Evolutionary conservation across 148 eudicot species (phyloP), one percentile per base, ranked within the genome.

Genomic region (Vaccinium macrocarpon): DNA sequence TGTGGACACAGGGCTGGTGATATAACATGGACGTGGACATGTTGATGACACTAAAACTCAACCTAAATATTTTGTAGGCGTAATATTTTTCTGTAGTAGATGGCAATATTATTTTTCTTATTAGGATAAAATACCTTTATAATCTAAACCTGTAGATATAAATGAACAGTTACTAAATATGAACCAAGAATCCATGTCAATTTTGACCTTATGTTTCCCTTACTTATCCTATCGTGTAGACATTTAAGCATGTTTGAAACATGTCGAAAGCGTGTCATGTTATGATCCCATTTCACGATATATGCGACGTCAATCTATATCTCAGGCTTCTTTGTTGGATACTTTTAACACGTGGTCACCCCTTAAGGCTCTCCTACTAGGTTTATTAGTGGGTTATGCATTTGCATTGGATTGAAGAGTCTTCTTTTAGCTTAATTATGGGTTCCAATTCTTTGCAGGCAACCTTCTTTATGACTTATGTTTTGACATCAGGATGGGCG

Each of bases 401-500:
- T 42, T 19, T 73, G n/a, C 32, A 10, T 50, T 13, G 19, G 10
- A 29, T 83, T 29, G 10, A 72, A 6, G 11, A 12, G 48, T 35
- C 32, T 46, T 81, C 46, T 81, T 84, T 48, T 51, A 42, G 25
- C 38, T 50, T 49, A 32, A 52, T 52, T 21, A 5, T 77, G 59
- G 57, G 18, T 80, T 81, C 4, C 55, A 56, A 64, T 81, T 84
- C 78, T 86, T 83, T 88, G 87, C 98, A 97, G 99, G 95, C 92
- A 73, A 87, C 93, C 84, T 97, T 93, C 88, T 95, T 95, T 84
- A 91, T 94, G 91, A 90, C 97, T n/a, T 97, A 97, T 55, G 94
- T 94, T 46, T 82, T 97, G 88, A 95, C 99, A 80, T 94, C 99
- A 83, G 99, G 99, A 46, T 97, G 98, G 99, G 95, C 98, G 66